These are phyloP conservation scores for Angomonas deanei DNA, from an alignment of 208 protist species.

Conservation along the genomic window DNA sequence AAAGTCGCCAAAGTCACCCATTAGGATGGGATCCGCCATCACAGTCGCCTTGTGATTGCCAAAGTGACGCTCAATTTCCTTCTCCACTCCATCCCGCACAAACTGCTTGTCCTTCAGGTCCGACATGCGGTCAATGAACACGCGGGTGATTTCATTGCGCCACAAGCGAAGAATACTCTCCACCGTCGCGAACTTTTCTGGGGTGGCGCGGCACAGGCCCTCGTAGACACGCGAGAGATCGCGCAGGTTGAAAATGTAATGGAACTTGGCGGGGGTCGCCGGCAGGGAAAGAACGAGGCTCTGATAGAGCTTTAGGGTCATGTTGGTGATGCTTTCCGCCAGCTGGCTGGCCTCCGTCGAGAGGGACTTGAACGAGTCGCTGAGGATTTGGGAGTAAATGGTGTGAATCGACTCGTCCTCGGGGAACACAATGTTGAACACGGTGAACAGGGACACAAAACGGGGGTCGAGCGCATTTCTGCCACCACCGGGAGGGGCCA, in stretches of 20 bases:
- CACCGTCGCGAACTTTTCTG: constrained; percentile 82
- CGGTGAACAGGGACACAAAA: constrained; percentile 96
- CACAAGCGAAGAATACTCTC: constrained; percentile 92
- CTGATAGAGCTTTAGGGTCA: constrained; percentile 94
- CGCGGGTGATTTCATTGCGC: constrained; percentile 96
- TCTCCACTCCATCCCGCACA: constrained; percentile 73
- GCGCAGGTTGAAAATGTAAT: constrained; percentile 99
- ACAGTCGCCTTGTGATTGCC: constrained; percentile 36
- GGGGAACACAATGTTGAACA: constrained; percentile 98
- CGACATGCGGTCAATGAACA: constrained; percentile 98
- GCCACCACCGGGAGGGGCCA: constrained; percentile 96
- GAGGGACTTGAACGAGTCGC: constrained; percentile 81
- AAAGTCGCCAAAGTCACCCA: constrained; percentile 95
- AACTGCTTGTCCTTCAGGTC: constrained; percentile 89
- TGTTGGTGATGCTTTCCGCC: constrained; percentile 74
- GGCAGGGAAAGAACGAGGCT: constrained; percentile 87
- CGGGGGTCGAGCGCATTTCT: constrained; percentile 96
- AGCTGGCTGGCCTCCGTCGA: constrained; percentile 25
- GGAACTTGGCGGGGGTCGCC: constrained; percentile 98
- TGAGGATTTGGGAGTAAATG: constrained; percentile 96
- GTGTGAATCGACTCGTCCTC: constrained; percentile 92
- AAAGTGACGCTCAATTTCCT: constrained; percentile 80
- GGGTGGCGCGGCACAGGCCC: constrained; percentile 93
- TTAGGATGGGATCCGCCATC: constrained; percentile 90
- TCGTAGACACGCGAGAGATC: constrained; percentile 98